These are phyloP conservation scores for Serendipita sp. DNA, from an alignment of 768 basidiomycete genomes.

Conservation along the genomic window DNA sequence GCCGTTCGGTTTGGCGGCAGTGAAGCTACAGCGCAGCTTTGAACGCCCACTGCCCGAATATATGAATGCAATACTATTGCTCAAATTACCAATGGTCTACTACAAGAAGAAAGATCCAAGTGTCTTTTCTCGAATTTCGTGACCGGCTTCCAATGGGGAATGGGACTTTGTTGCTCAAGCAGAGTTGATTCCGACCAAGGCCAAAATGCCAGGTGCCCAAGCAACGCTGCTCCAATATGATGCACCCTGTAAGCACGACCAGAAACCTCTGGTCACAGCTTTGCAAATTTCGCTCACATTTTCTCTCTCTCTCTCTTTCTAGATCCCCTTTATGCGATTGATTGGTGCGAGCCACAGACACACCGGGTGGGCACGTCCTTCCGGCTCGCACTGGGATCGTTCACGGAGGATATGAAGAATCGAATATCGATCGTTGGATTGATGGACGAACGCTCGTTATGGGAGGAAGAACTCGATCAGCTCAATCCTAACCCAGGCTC, in stretches of 20 bases:
- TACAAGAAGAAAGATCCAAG: no score
- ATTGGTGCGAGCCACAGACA: constrained; percentile 74
- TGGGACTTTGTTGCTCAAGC: not conserved
- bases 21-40: no score
- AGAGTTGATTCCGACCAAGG: not conserved
- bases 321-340: constrained; percentile 78
- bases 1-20: no score
- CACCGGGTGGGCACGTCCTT: constrained; percentile 63
- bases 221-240: constrained; percentile 66
- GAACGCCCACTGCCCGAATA: no score
- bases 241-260: constrained; percentile 51
- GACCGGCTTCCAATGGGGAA: no score
- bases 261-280: not conserved
- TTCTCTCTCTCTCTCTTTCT: constrained; percentile 9
- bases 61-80: no score
- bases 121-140: no score
- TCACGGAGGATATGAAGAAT: constrained; percentile 70
- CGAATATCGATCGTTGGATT: constrained; percentile 63
- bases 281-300: not conserved
- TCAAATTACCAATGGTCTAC: no score
- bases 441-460: constrained; percentile 74
- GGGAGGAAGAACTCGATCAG: constrained; percentile 48
- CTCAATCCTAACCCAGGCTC: constrained; percentile 4
- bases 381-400: constrained; percentile 72
- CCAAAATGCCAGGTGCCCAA: constrained; percentile 22